These are phyloP conservation scores for Carex littledalei DNA, from an alignment of 176 grass and related monocot species.

Conservation along the genomic window DNA sequence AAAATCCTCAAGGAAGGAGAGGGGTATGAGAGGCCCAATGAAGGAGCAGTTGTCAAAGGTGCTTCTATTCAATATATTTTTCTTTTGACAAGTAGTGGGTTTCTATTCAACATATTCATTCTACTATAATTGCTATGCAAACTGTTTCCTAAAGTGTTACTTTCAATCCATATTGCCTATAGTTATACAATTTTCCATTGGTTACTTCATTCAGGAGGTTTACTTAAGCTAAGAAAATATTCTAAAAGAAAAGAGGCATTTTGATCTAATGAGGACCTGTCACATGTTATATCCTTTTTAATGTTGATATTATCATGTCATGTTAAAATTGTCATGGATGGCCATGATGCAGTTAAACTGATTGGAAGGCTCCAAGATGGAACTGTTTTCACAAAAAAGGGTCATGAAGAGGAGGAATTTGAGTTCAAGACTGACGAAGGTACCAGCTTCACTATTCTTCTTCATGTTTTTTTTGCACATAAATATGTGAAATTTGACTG, in stretches of 20 bases:
- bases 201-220: background rate
- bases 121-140: background rate
- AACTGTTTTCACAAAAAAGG: conserved; percentile 76
- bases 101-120: background rate
- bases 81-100: no score
- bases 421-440: conserved; percentile 96
- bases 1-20: conserved; percentile 89
- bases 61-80: background rate
- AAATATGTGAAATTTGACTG: background rate
- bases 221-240: background rate
- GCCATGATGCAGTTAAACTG: conserved; percentile 63
- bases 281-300: background rate
- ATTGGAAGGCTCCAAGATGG: conserved; percentile 79
- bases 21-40: conserved; percentile 76
- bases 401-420: conserved; percentile 60
- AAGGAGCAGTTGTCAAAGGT: conserved; percentile 82
- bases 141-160: background rate
- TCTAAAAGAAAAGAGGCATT: background rate
- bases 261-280: background rate
- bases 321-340: conserved; percentile 13
- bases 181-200: no score
- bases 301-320: background rate
- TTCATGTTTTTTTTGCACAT: background rate
- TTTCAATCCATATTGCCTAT: background rate
- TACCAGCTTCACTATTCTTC: conserved; percentile 13